Base-by-base conservation (phyloP, 2,329 filamentous ascomycete species). In the Alternaria triticimaculans region DNA sequence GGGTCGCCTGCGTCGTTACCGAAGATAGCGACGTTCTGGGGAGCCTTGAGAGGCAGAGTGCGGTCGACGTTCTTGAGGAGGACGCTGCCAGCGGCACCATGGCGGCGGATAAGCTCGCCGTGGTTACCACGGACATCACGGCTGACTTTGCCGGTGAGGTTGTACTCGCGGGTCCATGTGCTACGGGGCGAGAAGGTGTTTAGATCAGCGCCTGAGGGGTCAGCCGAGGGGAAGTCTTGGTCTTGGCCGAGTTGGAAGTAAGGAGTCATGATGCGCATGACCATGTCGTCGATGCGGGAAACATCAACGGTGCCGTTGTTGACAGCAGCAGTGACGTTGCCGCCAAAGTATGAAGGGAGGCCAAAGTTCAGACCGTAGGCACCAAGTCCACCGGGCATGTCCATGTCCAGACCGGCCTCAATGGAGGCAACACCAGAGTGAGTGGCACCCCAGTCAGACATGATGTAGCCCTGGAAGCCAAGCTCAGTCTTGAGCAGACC, bases 1-100 rank as follows among this genome's bases (percentile, higher is more conserved):
- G 77, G 65, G 54, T 82, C 80, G 12, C 77, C 79, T 30, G 84
- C 83, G 66, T 84, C 82, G 58, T 84, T 84, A 2, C 85, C 85
- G 60, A 86, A 85, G 2, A 87, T 76, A 3, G 79, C 81, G 50
- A 87, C 82, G 30, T 80, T 82, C 50, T 76, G 80, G 7, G 85
- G 84, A 58, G 82, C 83, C 57, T 84, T 83, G 8, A 92, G 76
- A 0, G 87, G 87, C 1, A 89, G 79, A 3, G 84, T 75, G 9
- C 80, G 77, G 9, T 82, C 81, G 1, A 70, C 72, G 59, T 89
- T 88, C 75, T 87, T 87, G 15, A 87, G 68, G 8, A 83, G 70
- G 6, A 83, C 80, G 30, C 76, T 78, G 2, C 80, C 80, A 43
- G 79, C 80, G 30, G 80, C 76, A 37, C 80, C 82, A 46, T 81